Evolutionary conservation across 2,329 filamentous ascomycete genomes (phyloP), one percentile per base, ranked within the genome.

Genomic region (Phyllosticta paracitricarpa): DNA sequence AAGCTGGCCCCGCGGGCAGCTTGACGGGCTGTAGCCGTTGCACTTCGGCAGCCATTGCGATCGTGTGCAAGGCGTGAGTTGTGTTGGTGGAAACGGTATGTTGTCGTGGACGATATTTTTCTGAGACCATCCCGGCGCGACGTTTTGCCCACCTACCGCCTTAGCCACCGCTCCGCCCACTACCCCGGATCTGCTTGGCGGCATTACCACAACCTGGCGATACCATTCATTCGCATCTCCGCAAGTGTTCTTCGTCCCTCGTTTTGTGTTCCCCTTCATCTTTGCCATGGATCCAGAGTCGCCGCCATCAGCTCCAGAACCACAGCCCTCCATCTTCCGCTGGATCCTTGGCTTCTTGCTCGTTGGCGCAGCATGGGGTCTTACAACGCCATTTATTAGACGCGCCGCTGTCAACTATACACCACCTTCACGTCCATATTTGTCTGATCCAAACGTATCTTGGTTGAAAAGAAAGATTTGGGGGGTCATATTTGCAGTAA

Each of bases 341-440:
- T 96, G 94, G 80, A 81, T 94, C 65, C 80, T 93, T 63, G 90
- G 89, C 67, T 97, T 97, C 79, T 81, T 97, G 59, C 84, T 96
- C 63, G 92, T 97, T 66, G 91, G 92, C 59, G 79, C 94, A 25
- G 92, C 91, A 66, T 97, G 93, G 93, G 93, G 92, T 58, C 85
- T 96, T 68, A 96, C 91, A 0, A 96, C 91, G 8, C 78, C 79
- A 10, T 97, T 97, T 78, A 96, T 97, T 80, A 87, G 92, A 25
- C 84, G 84, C 64, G 93, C 93, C 9, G 92, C 93, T 1, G 82
- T 88, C 56, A 82, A 86, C 64, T 91, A 94, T 77, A 83, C 79
- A 1, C 85, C 87, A 24, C 75, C 73, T 40, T 61, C 69, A 35
- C 65, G 71, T 1, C 69, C 71, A 54, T 66, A 69, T 53, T 57